A percentile compares a stretch with the other conserved stretches of the same genome.
Evolutionary conservation across 768 basidiomycete species (phyloP).

Genomic region (Floccularia luteovirens): DNA sequence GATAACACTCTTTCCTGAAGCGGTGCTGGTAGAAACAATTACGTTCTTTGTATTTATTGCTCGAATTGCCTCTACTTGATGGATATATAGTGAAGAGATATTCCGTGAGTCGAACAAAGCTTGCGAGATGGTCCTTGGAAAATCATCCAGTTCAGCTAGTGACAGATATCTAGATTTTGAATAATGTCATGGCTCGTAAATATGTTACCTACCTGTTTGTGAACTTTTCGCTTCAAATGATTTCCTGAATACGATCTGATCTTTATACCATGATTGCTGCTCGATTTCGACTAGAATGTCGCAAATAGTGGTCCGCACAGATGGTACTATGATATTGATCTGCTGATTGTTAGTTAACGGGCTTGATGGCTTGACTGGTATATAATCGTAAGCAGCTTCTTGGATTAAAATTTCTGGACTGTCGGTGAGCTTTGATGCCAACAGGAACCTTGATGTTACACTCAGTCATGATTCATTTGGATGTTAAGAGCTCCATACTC

Average conservation of each 20-base stretch:
- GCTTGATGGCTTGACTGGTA: conserved; percentile 56
- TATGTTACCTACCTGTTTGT: conserved; percentile 34
- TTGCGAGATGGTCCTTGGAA: conserved; percentile 42
- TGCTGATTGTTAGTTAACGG: conserved; percentile 5
- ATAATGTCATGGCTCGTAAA: background rate
- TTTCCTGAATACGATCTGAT: conserved; percentile 57
- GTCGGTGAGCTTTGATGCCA: conserved; percentile 40
- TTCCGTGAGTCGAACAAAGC: conserved; percentile 53
- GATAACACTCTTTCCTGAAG: conserved; percentile 84
- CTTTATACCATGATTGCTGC: conserved; percentile 56
- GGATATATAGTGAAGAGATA: conserved; percentile 59
- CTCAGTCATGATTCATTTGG: background rate
- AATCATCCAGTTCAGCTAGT: conserved; percentile 44
- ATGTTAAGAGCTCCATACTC: conserved; percentile 36
- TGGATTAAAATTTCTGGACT: conserved; percentile 60
- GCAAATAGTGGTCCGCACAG: conserved; percentile 50
- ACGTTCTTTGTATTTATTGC: conserved; percentile 58
- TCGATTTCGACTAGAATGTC: conserved; percentile 51
- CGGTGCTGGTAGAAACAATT: conserved; percentile 86
- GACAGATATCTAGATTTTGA: conserved; percentile 1
- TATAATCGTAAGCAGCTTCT: conserved; percentile 59
- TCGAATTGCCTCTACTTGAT: conserved; percentile 68
- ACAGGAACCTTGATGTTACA: conserved; percentile 40
- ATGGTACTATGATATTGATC: conserved; percentile 28
- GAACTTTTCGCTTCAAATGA: conserved; percentile 46